Conservation (phyloP, 2,329 filamentous ascomycete genomes). For the Leptographium lundbergii region DNA sequence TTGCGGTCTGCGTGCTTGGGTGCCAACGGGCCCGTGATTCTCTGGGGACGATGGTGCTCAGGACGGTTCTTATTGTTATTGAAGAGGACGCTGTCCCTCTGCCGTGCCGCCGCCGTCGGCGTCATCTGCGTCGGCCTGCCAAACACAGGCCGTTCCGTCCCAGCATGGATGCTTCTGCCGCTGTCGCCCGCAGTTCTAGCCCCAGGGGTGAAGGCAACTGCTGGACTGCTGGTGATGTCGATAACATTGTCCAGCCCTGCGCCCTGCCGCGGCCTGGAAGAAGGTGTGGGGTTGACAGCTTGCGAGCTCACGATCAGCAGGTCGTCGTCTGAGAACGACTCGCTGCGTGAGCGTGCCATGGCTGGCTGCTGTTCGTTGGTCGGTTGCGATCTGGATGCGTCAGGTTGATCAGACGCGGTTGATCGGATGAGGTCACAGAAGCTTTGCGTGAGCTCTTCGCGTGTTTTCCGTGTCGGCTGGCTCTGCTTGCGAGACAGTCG, state of each 20-base stretch:
- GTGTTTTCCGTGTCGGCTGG: neutral
- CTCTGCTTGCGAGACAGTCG: neutral
- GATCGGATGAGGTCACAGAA: slow-evolving; percentile 15
- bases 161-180: neutral
- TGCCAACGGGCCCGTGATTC: slow-evolving; percentile 32
- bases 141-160: slow-evolving; percentile 17
- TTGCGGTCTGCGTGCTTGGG: slow-evolving; percentile 35
- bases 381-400: neutral
- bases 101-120: slow-evolving; percentile 36
- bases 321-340: slow-evolving; percentile 25
- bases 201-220: neutral
- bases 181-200: neutral
- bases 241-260: slow-evolving; percentile 19
- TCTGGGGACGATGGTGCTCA: slow-evolving; percentile 42
- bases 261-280: slow-evolving; percentile 24
- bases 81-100: slow-evolving; percentile 42
- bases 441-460: slow-evolving; percentile 11
- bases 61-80: slow-evolving; percentile 36
- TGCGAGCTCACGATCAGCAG: slow-evolving; percentile 23
- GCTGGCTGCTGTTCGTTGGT: neutral
- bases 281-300: slow-evolving; percentile 14
- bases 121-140: slow-evolving; percentile 18
- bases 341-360: slow-evolving; percentile 17
- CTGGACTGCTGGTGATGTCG: slow-evolving; percentile 19
- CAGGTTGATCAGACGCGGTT: slow-evolving; percentile 12